Base-by-base conservation (phyloP, 192 early-diverging fungal species). In the Backusella sp. region DNA sequence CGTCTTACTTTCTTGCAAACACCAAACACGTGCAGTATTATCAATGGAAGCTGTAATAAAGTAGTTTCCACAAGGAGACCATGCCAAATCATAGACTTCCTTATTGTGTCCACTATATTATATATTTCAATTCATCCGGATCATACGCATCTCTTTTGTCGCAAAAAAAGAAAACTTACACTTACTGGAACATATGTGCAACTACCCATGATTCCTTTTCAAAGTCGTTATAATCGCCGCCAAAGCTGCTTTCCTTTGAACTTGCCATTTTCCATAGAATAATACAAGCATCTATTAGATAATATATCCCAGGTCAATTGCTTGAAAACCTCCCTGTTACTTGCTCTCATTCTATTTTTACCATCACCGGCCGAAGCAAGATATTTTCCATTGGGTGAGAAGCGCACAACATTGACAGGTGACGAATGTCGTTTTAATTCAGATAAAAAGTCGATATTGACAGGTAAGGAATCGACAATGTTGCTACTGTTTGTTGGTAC, bases 321-420 rank as follows among this genome's bases (percentile, higher is more conserved):
- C 14, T 17, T 21, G 42, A n/a, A n/a, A 32, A 32, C 32, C 32
- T 32, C 32, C 32, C 32, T n/a, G 32, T 19, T 30, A 3, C 3
- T 15, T 21, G 0, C 0, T 17, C 6, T 28, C 32, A 14, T 23
- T 15, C 72, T 32, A 32, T 3, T 32, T 32, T 52, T 75, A 93
- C 91, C 93, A 83, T 98, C 97, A 34, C 97, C 96, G 17, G 93
- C 94, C 4, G 94, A 94, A 15, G 97, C 96, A 72, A 98, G 85
- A 19, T 87, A 86, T 21, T 87, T 86, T 26, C 83, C 88, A 67
- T 79, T 84, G 0, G 96, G 96, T 11, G 94, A 92, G 79, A 95
- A 99, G 23, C 96, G 90, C 12, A 98, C 96, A 52, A 95, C 93
- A 79, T 99, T 99, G 34, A 98, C 97, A 14, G 94, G 93, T 8